Conservation (phyloP, 2,329 filamentous ascomycete species). For the Talaromyces sp. region DNA sequence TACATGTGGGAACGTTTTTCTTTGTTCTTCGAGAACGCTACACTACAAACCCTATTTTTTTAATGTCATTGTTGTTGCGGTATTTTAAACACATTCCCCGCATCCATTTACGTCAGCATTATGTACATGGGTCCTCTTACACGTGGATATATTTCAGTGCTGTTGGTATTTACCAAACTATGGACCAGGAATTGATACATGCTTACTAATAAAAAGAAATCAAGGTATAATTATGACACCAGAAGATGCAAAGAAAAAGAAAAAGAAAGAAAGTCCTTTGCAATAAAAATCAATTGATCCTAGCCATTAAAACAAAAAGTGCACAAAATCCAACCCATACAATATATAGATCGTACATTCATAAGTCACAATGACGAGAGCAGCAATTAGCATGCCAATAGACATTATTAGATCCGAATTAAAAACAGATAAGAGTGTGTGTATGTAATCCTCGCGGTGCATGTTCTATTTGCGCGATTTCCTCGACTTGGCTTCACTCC, state of each 20-base stretch:
- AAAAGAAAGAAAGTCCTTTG: not conserved
- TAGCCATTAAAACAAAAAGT: not conserved
- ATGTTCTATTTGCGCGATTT: constrained; percentile 32
- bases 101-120: not conserved
- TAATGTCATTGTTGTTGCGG: too few species aligned
- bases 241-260: not conserved
- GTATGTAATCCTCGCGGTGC: not conserved
- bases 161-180: too few species aligned
- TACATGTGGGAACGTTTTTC: too few species aligned
- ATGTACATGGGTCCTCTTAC: not conserved
- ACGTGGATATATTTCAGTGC: too few species aligned
- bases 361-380: not conserved
- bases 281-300: not conserved
- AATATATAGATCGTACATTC: not conserved
- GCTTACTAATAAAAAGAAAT: not conserved
- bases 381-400: not conserved
- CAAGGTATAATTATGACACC: too few species aligned
- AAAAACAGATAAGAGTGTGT: not conserved
- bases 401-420: not conserved
- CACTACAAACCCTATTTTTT: too few species aligned
- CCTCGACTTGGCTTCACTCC: constrained; percentile 23
- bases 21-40: too few species aligned
- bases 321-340: not conserved
- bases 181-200: not conserved
- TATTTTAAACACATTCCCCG: not conserved